phyloP scores from a whole-genome alignment of 208 protist species.

The Wallacemonas sp. region DNA sequence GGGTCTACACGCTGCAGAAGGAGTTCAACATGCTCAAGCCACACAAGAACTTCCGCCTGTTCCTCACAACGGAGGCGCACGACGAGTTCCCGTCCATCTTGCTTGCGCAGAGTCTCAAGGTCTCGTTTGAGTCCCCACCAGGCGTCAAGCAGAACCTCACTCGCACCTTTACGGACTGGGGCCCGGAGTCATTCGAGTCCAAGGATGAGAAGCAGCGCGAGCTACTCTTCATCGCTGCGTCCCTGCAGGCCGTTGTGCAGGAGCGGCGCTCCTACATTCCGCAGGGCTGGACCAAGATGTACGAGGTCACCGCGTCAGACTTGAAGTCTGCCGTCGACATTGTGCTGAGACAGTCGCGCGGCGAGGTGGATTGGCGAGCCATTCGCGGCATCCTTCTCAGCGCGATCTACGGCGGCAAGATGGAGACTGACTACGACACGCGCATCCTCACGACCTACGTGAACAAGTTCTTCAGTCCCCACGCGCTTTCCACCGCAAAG shows the following conservation, averaged over 20 bases:
- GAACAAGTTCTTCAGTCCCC: constrained; percentile 84
- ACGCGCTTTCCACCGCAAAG: constrained; percentile 53
- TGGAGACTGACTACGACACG: constrained; percentile 95
- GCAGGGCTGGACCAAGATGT: constrained; percentile 97
- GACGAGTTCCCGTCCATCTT: constrained; percentile 94
- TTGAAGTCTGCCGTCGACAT: constrained; percentile 92
- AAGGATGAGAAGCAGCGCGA: constrained; percentile 73
- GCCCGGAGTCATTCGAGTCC: constrained; percentile 46
- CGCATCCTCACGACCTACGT: constrained; percentile 93
- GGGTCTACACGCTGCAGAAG: constrained; percentile 93
- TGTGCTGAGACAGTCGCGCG: constrained; percentile 67
- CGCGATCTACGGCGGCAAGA: constrained; percentile 96
- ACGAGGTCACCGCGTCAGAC: constrained; percentile 96
- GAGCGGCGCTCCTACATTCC: constrained; percentile 97
- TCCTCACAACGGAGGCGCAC: constrained; percentile 96
- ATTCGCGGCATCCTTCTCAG: constrained; percentile 94
- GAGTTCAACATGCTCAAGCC: constrained; percentile 85
- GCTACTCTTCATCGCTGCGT: constrained; percentile 93
- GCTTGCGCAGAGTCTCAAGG: constrained; percentile 93
- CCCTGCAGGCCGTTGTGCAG: constrained; percentile 96
- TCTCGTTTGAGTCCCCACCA: constrained; percentile 96
- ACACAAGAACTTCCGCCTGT: constrained; percentile 92
- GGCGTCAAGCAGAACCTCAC: constrained; percentile 95
- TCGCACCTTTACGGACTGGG: constrained; percentile 92
- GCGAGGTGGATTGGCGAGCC: constrained; percentile 84